Evolutionary conservation across 2,329 filamentous ascomycete genomes (phyloP).

Genomic region (Aspergillus ustus): DNA sequence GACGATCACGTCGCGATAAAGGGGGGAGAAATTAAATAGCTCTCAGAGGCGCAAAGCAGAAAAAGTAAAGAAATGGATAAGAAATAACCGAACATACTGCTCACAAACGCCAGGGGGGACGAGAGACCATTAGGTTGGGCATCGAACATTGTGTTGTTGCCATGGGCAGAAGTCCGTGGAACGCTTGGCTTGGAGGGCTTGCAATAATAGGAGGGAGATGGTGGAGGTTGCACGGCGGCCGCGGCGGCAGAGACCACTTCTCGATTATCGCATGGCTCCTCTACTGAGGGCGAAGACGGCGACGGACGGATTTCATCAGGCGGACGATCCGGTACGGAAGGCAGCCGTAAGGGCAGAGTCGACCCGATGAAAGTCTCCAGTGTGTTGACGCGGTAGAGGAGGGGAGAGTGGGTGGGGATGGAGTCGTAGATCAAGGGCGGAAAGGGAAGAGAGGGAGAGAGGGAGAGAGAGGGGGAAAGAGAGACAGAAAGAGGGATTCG

Average conservation of each 20-base stretch:
- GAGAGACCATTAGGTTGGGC: slow-evolving; percentile 42
- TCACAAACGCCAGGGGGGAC: slow-evolving; percentile 39
- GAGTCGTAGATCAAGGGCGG: slow-evolving; percentile 3
- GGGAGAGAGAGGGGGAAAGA: slow-evolving; percentile 9
- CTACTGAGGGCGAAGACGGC: slow-evolving; percentile 24
- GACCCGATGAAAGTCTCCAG: slow-evolving; percentile 28
- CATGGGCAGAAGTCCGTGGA: slow-evolving; percentile 34
- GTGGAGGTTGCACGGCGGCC: slow-evolving; percentile 44
- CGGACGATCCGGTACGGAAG: slow-evolving; percentile 5
- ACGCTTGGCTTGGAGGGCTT: slow-evolving; percentile 26
- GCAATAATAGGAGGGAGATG: slow-evolving; percentile 31
- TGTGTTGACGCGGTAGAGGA: slow-evolving; percentile 14
- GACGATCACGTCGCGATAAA: slow-evolving; percentile 6
- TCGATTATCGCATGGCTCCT: slow-evolving; percentile 47
- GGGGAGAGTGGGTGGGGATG: slow-evolving; percentile 6
- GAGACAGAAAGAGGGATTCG: slow-evolving; percentile 8
- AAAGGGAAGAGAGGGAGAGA: slow-evolving; percentile 4
- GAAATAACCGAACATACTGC: slow-evolving; percentile 37
- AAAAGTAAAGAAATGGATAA: slow-evolving; percentile 19
- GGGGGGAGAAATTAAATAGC: slow-evolving; percentile 4
- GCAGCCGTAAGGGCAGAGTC: slow-evolving; percentile 11
- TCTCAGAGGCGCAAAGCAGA: neutral
- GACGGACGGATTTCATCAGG: slow-evolving; percentile 28
- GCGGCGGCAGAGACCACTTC: slow-evolving; percentile 32
- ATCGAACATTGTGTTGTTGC: slow-evolving; percentile 51